Conservation (phyloP, 2,329 filamentous ascomycete species). For the Hymenoscyphus infarciens region DNA sequence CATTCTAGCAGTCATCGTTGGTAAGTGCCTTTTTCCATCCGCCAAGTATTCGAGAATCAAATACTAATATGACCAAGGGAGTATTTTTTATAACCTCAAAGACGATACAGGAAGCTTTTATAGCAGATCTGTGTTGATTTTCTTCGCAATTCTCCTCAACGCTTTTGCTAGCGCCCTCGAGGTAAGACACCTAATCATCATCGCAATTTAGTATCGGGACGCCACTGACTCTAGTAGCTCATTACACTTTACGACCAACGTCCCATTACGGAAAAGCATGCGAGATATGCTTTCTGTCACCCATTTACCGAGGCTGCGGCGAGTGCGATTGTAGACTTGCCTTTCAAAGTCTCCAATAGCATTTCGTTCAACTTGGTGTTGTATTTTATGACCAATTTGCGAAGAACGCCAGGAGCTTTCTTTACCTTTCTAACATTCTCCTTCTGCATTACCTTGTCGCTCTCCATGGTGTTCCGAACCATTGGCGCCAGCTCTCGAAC, state of each 20-base stretch:
- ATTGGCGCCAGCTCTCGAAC: conserved; percentile 72
- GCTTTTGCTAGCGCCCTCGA: conserved; percentile 50
- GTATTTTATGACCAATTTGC: conserved; percentile 82
- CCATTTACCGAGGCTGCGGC: conserved; percentile 82
- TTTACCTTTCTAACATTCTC: conserved; percentile 63
- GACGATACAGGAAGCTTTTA: conserved; percentile 55
- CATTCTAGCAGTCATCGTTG: conserved; percentile 58
- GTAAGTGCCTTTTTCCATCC: conserved; percentile 7
- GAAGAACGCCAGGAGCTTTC: conserved; percentile 62
- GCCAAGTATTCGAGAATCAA: neutral
- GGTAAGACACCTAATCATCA: conserved; percentile 1
- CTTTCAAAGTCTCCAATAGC: conserved; percentile 71
- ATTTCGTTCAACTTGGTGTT: conserved; percentile 75
- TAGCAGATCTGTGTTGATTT: conserved; percentile 57
- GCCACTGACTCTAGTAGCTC: conserved; percentile 31
- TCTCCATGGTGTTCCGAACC: conserved; percentile 81
- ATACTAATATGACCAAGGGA: conserved; percentile 35
- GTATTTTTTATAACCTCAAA: conserved; percentile 60
- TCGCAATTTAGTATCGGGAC: neutral
- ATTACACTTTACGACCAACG: conserved; percentile 58
- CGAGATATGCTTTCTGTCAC: conserved; percentile 85
- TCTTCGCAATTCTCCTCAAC: conserved; percentile 64
- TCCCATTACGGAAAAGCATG: conserved; percentile 67
- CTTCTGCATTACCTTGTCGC: conserved; percentile 42
- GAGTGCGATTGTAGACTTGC: conserved; percentile 81